A percentile compares a stretch with the other conserved stretches of the same genome.
phyloP scores from a whole-genome alignment of 2,329 filamentous ascomycete genomes.

The Aspergillus fischeri region DNA sequence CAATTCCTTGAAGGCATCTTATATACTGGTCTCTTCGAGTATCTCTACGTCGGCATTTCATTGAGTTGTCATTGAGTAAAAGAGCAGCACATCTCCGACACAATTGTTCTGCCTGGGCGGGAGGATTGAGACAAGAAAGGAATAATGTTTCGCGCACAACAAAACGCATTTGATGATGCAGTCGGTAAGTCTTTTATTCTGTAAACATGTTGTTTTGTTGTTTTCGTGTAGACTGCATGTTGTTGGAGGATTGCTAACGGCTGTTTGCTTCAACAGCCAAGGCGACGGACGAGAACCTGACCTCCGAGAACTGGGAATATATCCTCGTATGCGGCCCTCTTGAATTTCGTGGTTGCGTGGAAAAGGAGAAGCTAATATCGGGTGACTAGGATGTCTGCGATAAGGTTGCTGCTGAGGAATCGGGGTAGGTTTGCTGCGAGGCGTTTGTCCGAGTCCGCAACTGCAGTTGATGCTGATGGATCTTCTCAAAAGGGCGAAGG shows the following conservation, averaged over 20 bases:
- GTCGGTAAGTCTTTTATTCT: constrained; percentile 51
- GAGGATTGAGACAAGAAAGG: constrained; percentile 9
- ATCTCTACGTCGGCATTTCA: background rate
- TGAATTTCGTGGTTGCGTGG: background rate
- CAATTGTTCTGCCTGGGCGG: background rate
- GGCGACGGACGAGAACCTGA: constrained; percentile 97
- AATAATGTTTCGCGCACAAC: constrained; percentile 57
- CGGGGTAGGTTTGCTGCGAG: constrained; percentile 32
- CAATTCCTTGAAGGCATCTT: background rate
- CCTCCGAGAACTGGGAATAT: constrained; percentile 74
- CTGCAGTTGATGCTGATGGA: constrained; percentile 11
- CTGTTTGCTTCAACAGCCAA: constrained; percentile 50
- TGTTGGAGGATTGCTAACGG: constrained; percentile 20
- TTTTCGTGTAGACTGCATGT: background rate
- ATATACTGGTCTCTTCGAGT: background rate
- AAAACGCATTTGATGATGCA: constrained; percentile 67
- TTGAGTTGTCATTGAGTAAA: background rate
- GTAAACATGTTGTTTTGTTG: background rate
- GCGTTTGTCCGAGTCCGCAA: background rate
- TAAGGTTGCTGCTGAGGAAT: constrained; percentile 51
- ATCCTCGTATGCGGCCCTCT: constrained; percentile 50
- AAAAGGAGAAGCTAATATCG: constrained; percentile 13
- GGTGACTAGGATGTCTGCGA: constrained; percentile 55
- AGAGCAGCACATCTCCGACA: background rate
- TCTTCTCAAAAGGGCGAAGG: constrained; percentile 57